Evolutionary conservation across 192 early-diverging fungal genomes (phyloP).

Genomic region (Coemansia sp.): DNA sequence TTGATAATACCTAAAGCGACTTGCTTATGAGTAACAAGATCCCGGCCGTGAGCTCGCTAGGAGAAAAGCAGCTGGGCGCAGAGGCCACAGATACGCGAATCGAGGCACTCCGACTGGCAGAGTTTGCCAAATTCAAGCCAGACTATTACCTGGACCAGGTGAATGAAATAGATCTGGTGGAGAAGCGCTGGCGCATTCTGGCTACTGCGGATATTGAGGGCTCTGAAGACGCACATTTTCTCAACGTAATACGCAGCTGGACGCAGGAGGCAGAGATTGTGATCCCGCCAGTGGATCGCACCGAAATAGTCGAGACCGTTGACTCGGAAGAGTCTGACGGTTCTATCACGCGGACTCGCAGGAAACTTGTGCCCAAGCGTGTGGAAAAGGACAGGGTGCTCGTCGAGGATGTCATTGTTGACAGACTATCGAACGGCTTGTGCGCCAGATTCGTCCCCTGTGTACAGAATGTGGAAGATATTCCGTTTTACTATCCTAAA

Average conservation of each 20-base stretch:
- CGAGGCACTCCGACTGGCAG: constrained; percentile 40
- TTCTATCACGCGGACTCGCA: constrained; percentile 19
- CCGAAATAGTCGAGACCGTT: constrained; percentile 28
- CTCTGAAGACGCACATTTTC: constrained; percentile 38
- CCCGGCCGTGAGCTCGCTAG: not conserved
- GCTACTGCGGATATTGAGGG: constrained; percentile 30
- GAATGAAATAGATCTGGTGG: constrained; percentile 9
- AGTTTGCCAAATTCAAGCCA: constrained; percentile 47
- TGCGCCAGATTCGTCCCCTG: constrained; percentile 38
- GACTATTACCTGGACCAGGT: constrained; percentile 24
- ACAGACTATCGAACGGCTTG: constrained; percentile 4
- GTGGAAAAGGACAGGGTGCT: constrained; percentile 35
- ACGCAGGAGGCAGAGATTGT: constrained; percentile 58
- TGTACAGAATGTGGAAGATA: constrained; percentile 5
- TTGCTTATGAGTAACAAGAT: not conserved
- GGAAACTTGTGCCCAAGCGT: constrained; percentile 47
- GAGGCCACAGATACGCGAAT: constrained; percentile 30
- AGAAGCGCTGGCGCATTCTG: constrained; percentile 28
- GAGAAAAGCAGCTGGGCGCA: constrained; percentile 13
- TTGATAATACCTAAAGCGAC: not conserved
- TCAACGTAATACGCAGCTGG: constrained; percentile 59
- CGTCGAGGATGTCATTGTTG: constrained; percentile 39
- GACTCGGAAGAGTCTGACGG: not conserved
- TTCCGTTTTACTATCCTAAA: constrained; percentile 56
- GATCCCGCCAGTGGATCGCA: constrained; percentile 63